Conservation (phyloP, 2,329 filamentous ascomycete genomes). For the Epichloe gansuensis region DNA sequence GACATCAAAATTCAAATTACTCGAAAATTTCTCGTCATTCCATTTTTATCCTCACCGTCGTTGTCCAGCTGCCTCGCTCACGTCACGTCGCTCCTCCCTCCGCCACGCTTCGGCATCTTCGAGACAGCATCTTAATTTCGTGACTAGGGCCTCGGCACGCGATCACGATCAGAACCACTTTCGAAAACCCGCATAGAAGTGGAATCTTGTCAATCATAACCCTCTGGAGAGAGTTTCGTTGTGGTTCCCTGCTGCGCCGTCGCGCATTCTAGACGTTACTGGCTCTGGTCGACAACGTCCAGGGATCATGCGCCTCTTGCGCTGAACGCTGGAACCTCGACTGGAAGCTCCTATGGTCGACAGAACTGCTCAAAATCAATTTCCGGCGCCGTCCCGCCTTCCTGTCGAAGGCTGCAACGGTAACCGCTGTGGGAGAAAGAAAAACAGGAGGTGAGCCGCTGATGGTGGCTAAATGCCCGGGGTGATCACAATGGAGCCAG, state of each 20-base stretch:
- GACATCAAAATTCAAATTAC: background rate
- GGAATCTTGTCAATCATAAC: background rate
- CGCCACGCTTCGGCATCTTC: slow-evolving; percentile 1
- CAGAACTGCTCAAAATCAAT: background rate
- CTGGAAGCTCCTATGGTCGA: background rate
- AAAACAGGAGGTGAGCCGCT: slow-evolving; percentile 1
- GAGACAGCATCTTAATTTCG: background rate
- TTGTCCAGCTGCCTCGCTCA: background rate
- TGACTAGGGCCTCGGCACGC: background rate
- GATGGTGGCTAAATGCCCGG: slow-evolving; percentile 33
- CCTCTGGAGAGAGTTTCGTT: background rate
- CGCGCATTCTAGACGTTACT: background rate
- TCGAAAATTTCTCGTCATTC: background rate
- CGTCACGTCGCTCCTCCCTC: slow-evolving; percentile 1
- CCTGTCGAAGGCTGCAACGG: background rate
- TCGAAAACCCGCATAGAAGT: background rate
- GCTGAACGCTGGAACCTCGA: slow-evolving; percentile 3
- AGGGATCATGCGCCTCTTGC: slow-evolving; percentile 5
- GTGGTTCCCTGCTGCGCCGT: background rate
- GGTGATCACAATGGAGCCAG: slow-evolving; percentile 43
- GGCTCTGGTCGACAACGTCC: background rate
- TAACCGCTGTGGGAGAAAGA: background rate
- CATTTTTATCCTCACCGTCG: background rate
- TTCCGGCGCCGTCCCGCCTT: background rate
- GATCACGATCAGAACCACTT: background rate